phyloP scores from a whole-genome alignment of 345 rosid species.

The Linum usitatissimum region DNA sequence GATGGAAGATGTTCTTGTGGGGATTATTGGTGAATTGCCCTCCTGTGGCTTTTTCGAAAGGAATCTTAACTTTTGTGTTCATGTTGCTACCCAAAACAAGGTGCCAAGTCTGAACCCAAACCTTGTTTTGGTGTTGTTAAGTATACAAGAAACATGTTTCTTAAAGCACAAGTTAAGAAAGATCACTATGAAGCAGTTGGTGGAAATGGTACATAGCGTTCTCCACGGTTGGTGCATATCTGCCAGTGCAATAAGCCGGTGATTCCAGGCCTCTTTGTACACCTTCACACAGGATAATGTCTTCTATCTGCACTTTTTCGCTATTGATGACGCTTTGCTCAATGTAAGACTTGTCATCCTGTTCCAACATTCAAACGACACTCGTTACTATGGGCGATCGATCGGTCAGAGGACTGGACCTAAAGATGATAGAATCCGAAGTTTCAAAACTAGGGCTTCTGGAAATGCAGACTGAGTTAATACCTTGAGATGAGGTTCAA shows the following conservation, averaged over 20 bases:
- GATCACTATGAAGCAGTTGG: conserved; percentile 37
- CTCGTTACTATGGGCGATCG: background rate
- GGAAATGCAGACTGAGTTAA: background rate
- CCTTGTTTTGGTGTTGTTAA: background rate
- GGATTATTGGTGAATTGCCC: conserved; percentile 37
- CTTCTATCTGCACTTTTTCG: conserved; percentile 76
- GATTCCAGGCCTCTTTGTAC: conserved; percentile 75
- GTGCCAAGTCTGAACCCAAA: background rate
- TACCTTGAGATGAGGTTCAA: conserved; percentile 58
- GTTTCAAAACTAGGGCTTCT: background rate
- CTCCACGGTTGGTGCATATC: conserved; percentile 68
- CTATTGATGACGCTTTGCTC: conserved; percentile 65
- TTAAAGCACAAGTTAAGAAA: conserved; percentile 7
- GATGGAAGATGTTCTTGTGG: conserved; percentile 52
- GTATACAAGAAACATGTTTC: background rate
- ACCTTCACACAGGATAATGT: conserved; percentile 54
- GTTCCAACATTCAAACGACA: conserved; percentile 9
- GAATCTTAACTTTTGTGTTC: background rate
- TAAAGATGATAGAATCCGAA: background rate
- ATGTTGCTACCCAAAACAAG: no score
- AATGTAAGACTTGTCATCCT: conserved; percentile 57
- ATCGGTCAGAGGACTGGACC: background rate
- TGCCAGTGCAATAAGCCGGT: conserved; percentile 50
- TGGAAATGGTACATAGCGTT: conserved; percentile 72
- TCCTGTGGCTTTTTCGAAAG: background rate